phyloP scores from a whole-genome alignment of 805 yeast genomes.

The Saccharomyces eubayanus region DNA sequence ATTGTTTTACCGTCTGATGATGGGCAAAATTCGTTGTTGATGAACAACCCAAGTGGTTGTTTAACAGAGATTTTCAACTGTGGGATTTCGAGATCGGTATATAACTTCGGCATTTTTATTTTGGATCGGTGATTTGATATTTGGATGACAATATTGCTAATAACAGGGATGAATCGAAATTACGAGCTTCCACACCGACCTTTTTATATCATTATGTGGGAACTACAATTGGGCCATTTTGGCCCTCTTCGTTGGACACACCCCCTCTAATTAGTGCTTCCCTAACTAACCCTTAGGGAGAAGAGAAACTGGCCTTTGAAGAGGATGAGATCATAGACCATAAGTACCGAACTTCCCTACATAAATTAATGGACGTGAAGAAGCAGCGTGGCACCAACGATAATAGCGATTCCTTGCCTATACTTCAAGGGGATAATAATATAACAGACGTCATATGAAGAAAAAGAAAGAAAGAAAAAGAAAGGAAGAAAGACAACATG shows the following conservation, averaged over 20 bases:
- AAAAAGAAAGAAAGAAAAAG: not conserved
- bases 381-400: not conserved
- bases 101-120: not conserved
- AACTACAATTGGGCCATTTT: not conserved
- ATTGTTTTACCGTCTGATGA: slow-evolving; percentile 33
- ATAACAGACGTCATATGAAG: not conserved
- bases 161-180: not conserved
- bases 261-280: not conserved
- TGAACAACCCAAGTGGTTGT: slow-evolving; percentile 59
- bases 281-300: not conserved
- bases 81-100: slow-evolving; percentile 7
- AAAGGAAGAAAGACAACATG: not conserved
- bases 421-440: not conserved
- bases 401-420: not conserved
- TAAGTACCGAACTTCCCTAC: not conserved
- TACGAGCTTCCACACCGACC: not conserved
- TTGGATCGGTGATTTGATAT: not conserved
- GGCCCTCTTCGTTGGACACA: not conserved
- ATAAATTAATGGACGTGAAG: not conserved
- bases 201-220: not conserved
- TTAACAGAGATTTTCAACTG: slow-evolving; percentile 30
- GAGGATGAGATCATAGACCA: not conserved
- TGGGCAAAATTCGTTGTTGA: slow-evolving; percentile 44
- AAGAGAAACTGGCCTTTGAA: not conserved
- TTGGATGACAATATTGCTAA: no score